These are phyloP conservation scores for Stromatinia cepivora DNA, from an alignment of 2,329 filamentous ascomycete genomes.

Conservation along the genomic window DNA sequence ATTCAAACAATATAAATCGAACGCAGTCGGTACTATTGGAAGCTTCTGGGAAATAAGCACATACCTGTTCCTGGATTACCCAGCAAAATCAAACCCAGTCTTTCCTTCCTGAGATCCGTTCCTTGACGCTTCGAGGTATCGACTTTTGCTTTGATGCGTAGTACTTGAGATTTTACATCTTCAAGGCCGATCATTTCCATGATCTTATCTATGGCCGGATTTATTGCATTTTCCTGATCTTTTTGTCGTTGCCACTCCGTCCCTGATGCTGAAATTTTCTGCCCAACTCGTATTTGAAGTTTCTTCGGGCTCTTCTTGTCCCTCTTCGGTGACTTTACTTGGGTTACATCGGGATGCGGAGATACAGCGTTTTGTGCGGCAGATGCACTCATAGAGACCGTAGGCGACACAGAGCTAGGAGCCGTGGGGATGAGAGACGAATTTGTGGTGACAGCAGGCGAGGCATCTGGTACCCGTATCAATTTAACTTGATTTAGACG, in stretches of 20 bases:
- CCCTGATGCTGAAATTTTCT: slow-evolving; percentile 40
- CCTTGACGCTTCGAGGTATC: slow-evolving; percentile 61
- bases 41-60: slow-evolving; percentile 18
- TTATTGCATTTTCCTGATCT: slow-evolving; percentile 50
- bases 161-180: slow-evolving; percentile 62
- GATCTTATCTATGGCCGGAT: slow-evolving; percentile 58
- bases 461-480: not conserved
- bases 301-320: slow-evolving; percentile 24
- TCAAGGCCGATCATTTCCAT: slow-evolving; percentile 74
- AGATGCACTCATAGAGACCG: not conserved
- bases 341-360: not conserved
- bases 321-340: not conserved
- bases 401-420: not conserved
- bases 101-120: slow-evolving; percentile 54
- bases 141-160: slow-evolving; percentile 62
- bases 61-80: slow-evolving; percentile 75
- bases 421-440: not conserved
- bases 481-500: slow-evolving; percentile 32
- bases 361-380: not conserved
- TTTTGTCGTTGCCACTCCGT: slow-evolving; percentile 66
- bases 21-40: not conserved
- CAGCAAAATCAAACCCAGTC: slow-evolving; percentile 62
- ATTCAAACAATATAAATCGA: not conserved
- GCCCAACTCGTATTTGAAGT: slow-evolving; percentile 26
- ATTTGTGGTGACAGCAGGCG: not conserved